Evolutionary conservation across 306 rosid genomes (phyloP).

Genomic region (Glycine tomentella): DNA sequence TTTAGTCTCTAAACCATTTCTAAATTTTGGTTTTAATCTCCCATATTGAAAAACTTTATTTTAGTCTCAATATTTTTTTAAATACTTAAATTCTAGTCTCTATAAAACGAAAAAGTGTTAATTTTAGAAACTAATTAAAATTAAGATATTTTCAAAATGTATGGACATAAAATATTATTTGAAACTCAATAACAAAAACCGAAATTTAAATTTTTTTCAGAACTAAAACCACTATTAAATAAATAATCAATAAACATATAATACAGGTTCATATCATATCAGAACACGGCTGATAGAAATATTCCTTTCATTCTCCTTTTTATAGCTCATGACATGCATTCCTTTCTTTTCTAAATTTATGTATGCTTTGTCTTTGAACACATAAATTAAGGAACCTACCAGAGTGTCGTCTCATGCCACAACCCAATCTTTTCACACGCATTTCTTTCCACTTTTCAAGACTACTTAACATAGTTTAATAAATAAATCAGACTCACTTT

Average conservation of each 20-base stretch:
- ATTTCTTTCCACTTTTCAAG: constrained; percentile 50
- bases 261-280: constrained; percentile 7
- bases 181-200: too few relatives aligned
- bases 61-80: not conserved
- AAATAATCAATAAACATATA: not conserved
- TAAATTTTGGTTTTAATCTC: not conserved
- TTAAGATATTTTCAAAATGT: too few relatives aligned
- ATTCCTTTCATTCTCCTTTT: constrained; percentile 6
- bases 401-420: constrained; percentile 49
- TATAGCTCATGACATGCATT: not conserved
- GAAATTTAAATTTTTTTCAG: too few relatives aligned
- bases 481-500: constrained; percentile 53
- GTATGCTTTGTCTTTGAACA: constrained; percentile 22
- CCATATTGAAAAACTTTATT: not conserved
- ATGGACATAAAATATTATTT: too few relatives aligned
- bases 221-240: not conserved
- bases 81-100: not conserved
- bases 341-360: constrained; percentile 32
- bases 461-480: constrained; percentile 33
- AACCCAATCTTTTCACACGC: constrained; percentile 48
- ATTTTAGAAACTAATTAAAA: not conserved
- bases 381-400: constrained; percentile 43
- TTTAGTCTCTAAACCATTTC: not conserved
- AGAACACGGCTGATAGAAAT: not conserved
- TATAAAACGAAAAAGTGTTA: not conserved